Evolutionary conservation across 2,329 filamentous ascomycete genomes (phyloP).

Genomic region (Helminthosporium solani): DNA sequence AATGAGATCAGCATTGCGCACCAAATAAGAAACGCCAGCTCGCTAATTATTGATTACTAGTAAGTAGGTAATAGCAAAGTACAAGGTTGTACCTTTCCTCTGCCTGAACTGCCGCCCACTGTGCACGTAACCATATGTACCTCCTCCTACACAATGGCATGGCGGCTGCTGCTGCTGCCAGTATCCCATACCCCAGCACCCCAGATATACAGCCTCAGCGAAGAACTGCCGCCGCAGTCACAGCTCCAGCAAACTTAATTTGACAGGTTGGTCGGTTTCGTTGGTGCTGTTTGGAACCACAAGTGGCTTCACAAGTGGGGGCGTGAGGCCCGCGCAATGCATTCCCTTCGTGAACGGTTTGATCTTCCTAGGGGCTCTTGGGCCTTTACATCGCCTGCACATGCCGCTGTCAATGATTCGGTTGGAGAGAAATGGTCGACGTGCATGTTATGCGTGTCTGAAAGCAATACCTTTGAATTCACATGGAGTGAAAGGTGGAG

Average conservation of each 20-base stretch:
- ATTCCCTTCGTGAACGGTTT: slow-evolving; percentile 19
- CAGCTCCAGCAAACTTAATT: not conserved
- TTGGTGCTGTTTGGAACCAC: not conserved
- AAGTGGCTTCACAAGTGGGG: slow-evolving; percentile 8
- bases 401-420: slow-evolving; percentile 7
- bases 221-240: not conserved
- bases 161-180: too few species aligned
- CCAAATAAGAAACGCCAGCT: too few species aligned
- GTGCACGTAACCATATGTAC: too few species aligned
- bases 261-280: not conserved
- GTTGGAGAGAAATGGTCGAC: slow-evolving; percentile 1
- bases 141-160: too few species aligned
- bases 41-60: too few species aligned
- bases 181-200: too few species aligned
- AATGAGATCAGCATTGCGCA: too few species aligned
- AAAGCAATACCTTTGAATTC: slow-evolving; percentile 5
- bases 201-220: too few species aligned
- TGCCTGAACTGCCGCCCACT: too few species aligned
- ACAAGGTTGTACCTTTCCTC: too few species aligned
- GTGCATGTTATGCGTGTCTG: slow-evolving; percentile 17
- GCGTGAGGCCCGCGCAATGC: slow-evolving; percentile 12
- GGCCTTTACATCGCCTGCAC: slow-evolving; percentile 13
- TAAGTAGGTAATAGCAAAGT: too few species aligned
- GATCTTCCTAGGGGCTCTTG: slow-evolving; percentile 22
- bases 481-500: not conserved